Base-by-base conservation (phyloP, 1,284 basidiomycete species). In the Flammula alnicola region DNA sequence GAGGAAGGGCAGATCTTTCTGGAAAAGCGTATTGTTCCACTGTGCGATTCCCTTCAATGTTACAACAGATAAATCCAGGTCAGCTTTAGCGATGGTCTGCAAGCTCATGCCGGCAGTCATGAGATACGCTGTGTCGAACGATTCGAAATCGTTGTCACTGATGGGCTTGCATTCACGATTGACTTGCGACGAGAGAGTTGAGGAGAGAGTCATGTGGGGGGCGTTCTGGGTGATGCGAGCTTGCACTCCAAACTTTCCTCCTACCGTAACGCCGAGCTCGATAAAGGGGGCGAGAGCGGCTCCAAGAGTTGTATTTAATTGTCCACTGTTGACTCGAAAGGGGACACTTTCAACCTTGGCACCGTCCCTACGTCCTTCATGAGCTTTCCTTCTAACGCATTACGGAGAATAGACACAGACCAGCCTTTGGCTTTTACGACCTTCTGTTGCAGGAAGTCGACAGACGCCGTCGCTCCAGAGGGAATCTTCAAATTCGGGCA, bases 141-240 rank as follows among this genome's bases (percentile, higher is more conserved):
- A 43, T 25, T 42, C 40, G 14, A 49, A 49, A 20, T 49, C 47
- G 26, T 42, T 41, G 3, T 42, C 26, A n/a, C 47, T 40, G 2
- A 37, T 23, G 2, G 47, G 40, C 11, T 44, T 19, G 26, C 47
- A 49, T 11, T 35, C 26, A 22, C 40, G 25, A 23, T 43, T 49
- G 4, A 49, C 47, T 11, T 36, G 22, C 9, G 4, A 17, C 12
- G 29, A 5, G 10, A 32, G 27, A 2, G 19, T 33, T 12, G 41
- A 33, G 17, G 40, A 12, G 26, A 49, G 35, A 3, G 33, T 17
- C 8, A 49, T 26, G 32, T 19, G 16, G 19, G 47, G 47, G 14
- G 32, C 17, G 12, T 42, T 44, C 29, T 49, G 47, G 14, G 47
- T 14, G 16, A 49, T 42, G 14, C 47, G 47, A n/a, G 32, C 40